Base-by-base conservation (phyloP, 805 yeast species). In the Yarrowia sp. region DNA sequence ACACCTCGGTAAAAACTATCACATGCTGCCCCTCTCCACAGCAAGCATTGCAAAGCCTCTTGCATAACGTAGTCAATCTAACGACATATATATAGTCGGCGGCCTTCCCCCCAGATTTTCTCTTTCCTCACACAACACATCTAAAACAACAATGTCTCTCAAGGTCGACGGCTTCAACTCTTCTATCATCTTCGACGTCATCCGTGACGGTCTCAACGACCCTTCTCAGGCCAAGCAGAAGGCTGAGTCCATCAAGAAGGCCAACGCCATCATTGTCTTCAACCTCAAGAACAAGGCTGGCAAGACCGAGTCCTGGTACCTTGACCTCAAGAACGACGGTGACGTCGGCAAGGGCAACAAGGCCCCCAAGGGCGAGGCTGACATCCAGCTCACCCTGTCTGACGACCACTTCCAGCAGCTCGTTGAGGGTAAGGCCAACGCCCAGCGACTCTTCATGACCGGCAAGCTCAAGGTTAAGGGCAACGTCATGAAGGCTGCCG, bases 401-500 rank as follows among this genome's bases (percentile, higher is more conserved):
- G 97, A 91, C 75, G 83, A 84, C 69, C 90, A 89, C 77, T 87
- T 91, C 74, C 87, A 84, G 73, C 86, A 84, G 77, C 84, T 91
- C 73, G 89, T 89, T 67, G 80, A 82, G 71, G 96, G 96, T 71
- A 89, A 90, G 83, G 87, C 92, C 72, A 89, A 88, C 78, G 91
- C 97, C 58, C 97, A 91, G 80, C 88, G 87, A 81, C 84, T 91
- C 75, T 91, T 90, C 79, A 86, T 91, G 89, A 81, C 85, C 74
- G 97, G 97, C 50, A 89, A 89, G 79, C 85, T 91, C 79, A 91
- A 90, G 84, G 88, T 91, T 72, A 90, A 88, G 83, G 97, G 97
- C 72, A 90, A 92, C 81, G 89, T 91, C 81, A 89, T 89, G 93
- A 91, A 91, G 83, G 97, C 97, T 68, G 86, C 93, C 55, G 85